phyloP scores from a whole-genome alignment of 306 rosid genomes.

The Carpinus fangiana region DNA sequence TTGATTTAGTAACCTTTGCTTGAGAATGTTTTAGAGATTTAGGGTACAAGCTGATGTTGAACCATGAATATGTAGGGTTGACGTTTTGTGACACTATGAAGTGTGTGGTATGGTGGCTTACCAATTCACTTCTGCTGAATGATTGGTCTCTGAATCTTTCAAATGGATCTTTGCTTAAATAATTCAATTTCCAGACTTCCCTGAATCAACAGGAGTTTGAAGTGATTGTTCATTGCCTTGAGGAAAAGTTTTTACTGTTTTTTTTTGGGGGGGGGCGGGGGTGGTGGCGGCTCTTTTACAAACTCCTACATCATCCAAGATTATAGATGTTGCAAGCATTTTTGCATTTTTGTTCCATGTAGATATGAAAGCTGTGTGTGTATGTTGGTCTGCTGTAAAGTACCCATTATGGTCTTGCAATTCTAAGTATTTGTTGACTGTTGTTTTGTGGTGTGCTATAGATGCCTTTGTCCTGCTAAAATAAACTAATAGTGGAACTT shows the following conservation, averaged over 20 bases:
- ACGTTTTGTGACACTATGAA: background rate
- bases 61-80: background rate
- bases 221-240: background rate
- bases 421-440: background rate
- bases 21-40: background rate
- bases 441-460: too few species aligned
- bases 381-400: background rate
- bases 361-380: background rate
- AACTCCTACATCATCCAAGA: background rate
- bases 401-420: background rate
- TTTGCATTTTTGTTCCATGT: background rate
- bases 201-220: background rate
- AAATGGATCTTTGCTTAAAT: background rate
- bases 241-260: background rate
- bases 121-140: background rate
- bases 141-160: background rate
- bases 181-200: slow-evolving; percentile 6
- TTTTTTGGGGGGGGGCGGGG: too few species aligned
- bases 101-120: background rate
- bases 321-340: background rate
- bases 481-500: background rate
- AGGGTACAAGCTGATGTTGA: background rate
- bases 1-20: background rate
- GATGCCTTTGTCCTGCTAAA: too few species aligned
- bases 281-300: background rate